phyloP scores from a whole-genome alignment of 2,329 filamentous ascomycete genomes.

The Zarea fungicola region DNA sequence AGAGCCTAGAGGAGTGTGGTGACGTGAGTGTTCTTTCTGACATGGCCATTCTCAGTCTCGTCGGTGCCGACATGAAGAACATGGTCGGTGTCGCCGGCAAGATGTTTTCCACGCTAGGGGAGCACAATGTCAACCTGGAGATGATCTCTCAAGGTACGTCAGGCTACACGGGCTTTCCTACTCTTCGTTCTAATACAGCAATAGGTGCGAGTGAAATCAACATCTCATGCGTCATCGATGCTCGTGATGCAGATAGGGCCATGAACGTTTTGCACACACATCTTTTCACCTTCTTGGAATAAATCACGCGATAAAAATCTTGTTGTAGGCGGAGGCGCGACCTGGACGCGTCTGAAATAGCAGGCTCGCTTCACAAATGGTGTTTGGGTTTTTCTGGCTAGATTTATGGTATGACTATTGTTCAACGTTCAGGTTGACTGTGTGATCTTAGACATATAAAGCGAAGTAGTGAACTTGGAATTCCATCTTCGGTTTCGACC shows the following conservation, averaged over 20 bases:
- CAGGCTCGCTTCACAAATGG: not conserved
- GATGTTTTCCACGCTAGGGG: slow-evolving; percentile 92
- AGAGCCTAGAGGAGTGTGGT: slow-evolving; percentile 73
- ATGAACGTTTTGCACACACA: slow-evolving; percentile 96
- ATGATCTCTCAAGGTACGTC: slow-evolving; percentile 98
- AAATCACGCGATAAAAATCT: too few species aligned
- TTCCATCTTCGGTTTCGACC: too few species aligned
- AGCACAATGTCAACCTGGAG: slow-evolving; percentile 94
- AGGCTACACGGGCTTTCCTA: too few species aligned
- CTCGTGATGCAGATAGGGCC: slow-evolving; percentile 81
- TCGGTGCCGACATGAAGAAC: slow-evolving; percentile 95
- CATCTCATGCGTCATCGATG: slow-evolving; percentile 95
- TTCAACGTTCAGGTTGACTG: too few species aligned
- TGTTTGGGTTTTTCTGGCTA: not conserved
- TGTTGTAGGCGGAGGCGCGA: too few species aligned
- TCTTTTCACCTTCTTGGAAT: slow-evolving; percentile 92
- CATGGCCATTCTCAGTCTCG: slow-evolving; percentile 94
- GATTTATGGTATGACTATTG: slow-evolving; percentile 1
- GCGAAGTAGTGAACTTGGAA: too few species aligned
- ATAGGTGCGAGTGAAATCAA: slow-evolving; percentile 96
- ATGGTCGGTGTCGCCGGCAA: slow-evolving; percentile 90
- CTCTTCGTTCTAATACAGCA: slow-evolving; percentile 9
- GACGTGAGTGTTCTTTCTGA: slow-evolving; percentile 84
- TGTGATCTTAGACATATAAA: too few species aligned
- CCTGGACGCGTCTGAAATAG: not conserved